Percentiles rank a stretch among this genome's conserved stretches.
Conservation (phyloP, 2,329 filamentous ascomycete species). For the Dothistroma septosporum region DNA sequence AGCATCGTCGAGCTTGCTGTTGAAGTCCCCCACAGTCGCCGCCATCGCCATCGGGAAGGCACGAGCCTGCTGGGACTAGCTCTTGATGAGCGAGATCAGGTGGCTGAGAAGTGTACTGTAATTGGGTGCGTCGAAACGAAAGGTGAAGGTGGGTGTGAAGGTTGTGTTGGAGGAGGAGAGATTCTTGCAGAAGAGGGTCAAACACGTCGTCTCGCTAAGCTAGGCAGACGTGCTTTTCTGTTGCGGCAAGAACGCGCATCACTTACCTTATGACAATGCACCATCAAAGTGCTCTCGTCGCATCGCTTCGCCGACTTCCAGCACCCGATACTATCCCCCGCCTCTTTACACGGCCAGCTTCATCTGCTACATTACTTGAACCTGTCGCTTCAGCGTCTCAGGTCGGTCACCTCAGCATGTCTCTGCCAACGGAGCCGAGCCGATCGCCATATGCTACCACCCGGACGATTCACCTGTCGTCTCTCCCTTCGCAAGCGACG, state of each 20-base stretch:
- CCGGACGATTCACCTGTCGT: too few species aligned
- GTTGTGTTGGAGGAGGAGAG: neutral
- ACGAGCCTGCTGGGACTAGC: neutral
- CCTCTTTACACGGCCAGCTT: neutral
- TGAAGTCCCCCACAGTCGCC: neutral
- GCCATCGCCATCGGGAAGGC: neutral
- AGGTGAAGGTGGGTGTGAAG: neutral
- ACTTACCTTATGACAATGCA: neutral
- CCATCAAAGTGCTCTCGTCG: neutral
- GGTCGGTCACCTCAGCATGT: too few species aligned
- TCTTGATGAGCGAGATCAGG: neutral
- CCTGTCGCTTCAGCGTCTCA: too few species aligned
- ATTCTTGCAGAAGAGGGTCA: neutral
- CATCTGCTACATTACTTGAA: too few species aligned
- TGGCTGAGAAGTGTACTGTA: neutral
- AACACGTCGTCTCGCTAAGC: neutral
- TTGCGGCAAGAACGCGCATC: neutral
- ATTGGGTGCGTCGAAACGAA: neutral
- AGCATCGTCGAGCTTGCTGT: neutral
- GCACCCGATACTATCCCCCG: neutral
- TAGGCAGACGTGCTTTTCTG: neutral
- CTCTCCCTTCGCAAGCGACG: too few species aligned
- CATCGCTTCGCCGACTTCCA: neutral
- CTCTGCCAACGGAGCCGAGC: too few species aligned
- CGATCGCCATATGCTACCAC: too few species aligned